Base-by-base conservation (phyloP, 129 eudicot species). In the Ambrosia artemisiifolia region DNA sequence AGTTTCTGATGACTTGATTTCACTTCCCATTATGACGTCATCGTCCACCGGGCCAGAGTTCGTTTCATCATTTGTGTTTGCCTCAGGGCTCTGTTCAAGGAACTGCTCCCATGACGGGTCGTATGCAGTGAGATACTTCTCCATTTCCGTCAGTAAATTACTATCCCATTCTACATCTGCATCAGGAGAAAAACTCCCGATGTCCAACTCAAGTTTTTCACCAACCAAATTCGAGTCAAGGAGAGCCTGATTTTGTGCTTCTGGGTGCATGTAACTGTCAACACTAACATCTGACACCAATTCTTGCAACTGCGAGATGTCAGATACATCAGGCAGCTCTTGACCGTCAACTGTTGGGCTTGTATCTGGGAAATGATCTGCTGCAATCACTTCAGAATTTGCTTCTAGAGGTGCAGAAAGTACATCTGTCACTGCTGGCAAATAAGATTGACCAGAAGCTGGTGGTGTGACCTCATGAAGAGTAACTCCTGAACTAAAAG, bases 31-130 rank as follows among this genome's bases (percentile, higher is more conserved):
- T 16, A 81, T 9, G 12, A 79, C 34, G 59, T 65, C 56, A 18
- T 67, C 85, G n/a, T 81, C 88, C 54, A 60, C 11, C 5, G 55
- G 68, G 33, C 78, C 72, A 2, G 88, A 65, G 35, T 90, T 88
- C 83, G 80, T 74, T 35, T 79, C 96, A 69, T 82, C 90, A 3
- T 70, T 46, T 10, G 79, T 85, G 3, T 33, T 81, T 2, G 76
- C 76, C 16, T 72, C 67, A 8, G 90, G 80, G 79, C 78, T 82
- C 42, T 24, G 84, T 7, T 66, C 80, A 16, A 90, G 78, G 51
- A 84, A 84, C 74, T 83, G 85, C 13, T 93, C 98, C 95, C 92
- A 93, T 14, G 87, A 69, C 3, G 95, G 87, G 19, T 90, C 97
- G 72, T 69, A 77, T 1, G 87, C 60, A 11, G 61, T 63, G 57